Percentiles rank a stretch among this genome's conserved stretches.
Conservation (phyloP, 2,329 filamentous ascomycete species). For the Alternaria triticimaculans region DNA sequence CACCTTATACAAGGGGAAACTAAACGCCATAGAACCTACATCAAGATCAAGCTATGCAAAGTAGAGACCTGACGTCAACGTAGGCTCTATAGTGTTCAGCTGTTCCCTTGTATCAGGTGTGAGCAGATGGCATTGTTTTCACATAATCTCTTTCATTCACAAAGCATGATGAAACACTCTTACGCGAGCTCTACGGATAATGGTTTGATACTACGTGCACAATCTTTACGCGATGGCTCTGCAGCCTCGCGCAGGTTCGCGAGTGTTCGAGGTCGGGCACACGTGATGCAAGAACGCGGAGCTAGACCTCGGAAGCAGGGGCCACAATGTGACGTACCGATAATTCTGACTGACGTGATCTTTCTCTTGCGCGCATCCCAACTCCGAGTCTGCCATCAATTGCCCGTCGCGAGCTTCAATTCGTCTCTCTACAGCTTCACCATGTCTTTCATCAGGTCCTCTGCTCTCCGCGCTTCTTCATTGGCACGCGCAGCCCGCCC, state of each 20-base stretch:
- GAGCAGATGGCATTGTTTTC: background rate
- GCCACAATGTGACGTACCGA: slow-evolving; percentile 19
- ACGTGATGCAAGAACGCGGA: slow-evolving; percentile 7
- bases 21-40: background rate
- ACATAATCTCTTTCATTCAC: background rate
- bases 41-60: background rate
- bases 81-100: background rate
- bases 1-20: background rate
- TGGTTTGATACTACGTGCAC: background rate
- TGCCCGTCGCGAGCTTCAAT: slow-evolving; percentile 44
- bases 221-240: background rate
- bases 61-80: background rate
- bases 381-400: slow-evolving; percentile 33
- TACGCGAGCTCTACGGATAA: background rate
- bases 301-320: background rate
- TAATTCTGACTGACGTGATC: slow-evolving; percentile 29
- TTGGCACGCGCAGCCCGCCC: slow-evolving; percentile 46
- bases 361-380: slow-evolving; percentile 17
- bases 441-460: slow-evolving; percentile 50
- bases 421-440: slow-evolving; percentile 42
- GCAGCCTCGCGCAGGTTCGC: background rate
- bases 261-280: background rate
- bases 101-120: background rate
- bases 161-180: background rate
- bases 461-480: slow-evolving; percentile 47